These are phyloP conservation scores for Olyra latifolia DNA, from an alignment of 176 grass and related monocot genomes.

Conservation along the genomic window DNA sequence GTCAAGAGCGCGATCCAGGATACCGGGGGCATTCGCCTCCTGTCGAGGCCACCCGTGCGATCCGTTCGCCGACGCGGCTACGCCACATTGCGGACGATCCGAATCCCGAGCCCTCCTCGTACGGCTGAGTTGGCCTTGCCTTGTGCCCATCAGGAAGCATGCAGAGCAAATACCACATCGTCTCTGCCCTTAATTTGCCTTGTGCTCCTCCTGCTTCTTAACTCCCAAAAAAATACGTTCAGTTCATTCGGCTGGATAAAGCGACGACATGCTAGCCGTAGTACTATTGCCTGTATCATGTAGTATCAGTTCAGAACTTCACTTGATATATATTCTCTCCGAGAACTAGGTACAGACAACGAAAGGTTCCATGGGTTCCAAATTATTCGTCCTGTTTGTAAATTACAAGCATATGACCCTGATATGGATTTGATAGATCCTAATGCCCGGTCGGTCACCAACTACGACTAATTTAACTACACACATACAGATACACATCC, in stretches of 20 bases:
- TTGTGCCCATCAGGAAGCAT: too few species aligned
- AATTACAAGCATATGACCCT: not conserved
- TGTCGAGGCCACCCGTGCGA: not conserved
- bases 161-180: too few species aligned
- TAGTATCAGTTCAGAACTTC: not conserved
- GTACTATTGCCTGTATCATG: not conserved
- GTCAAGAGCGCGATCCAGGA: conserved; percentile 28
- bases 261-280: not conserved
- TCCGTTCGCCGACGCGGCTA: conserved; percentile 15
- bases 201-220: too few species aligned
- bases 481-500: not conserved
- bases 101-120: conserved; percentile 19
- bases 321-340: not conserved
- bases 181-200: too few species aligned
- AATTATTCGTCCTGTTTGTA: not conserved
- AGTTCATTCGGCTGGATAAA: too few species aligned
- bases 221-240: too few species aligned
- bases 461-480: not conserved
- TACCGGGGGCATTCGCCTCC: not conserved
- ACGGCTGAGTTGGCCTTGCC: not conserved
- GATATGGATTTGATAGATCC: conserved; percentile 4
- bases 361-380: not conserved
- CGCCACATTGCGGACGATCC: too few species aligned
- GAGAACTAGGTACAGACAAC: not conserved
- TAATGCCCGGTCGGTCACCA: conserved; percentile 22